These are phyloP conservation scores for Lunularia cruciata DNA, from an alignment of 225 moss, liverwort and hornwort genomes.

Conservation along the genomic window DNA sequence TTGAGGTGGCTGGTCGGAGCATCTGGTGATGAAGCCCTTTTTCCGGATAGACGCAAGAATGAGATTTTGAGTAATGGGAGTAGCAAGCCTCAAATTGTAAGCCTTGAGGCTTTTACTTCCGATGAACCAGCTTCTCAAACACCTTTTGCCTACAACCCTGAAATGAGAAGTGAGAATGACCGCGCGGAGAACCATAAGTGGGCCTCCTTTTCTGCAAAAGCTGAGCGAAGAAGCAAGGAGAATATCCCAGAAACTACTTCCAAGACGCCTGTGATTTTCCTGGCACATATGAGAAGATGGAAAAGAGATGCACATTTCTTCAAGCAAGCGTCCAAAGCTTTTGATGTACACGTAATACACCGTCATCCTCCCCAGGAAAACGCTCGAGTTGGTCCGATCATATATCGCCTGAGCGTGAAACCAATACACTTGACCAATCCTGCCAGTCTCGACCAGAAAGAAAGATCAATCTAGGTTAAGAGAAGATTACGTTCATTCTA, in stretches of 20 bases:
- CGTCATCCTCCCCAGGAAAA: conserved; percentile 52
- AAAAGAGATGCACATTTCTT: conserved; percentile 83
- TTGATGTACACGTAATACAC: conserved; percentile 56
- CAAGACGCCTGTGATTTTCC: conserved; percentile 29
- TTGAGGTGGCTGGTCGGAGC: conserved; percentile 58
- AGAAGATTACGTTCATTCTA: not conserved
- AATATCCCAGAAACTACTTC: not conserved
- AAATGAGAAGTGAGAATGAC: not conserved
- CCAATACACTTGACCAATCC: not conserved
- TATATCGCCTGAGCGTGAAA: conserved; percentile 45
- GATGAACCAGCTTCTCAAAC: not conserved
- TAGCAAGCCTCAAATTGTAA: not conserved
- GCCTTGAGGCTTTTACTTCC: not conserved
- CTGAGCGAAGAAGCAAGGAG: not conserved
- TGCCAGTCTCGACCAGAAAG: not conserved
- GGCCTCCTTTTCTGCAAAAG: not conserved
- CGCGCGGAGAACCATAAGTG: not conserved
- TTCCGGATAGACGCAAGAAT: conserved; percentile 1
- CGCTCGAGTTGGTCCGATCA: conserved; percentile 58
- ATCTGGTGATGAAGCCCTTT: not conserved
- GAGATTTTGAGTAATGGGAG: not conserved
- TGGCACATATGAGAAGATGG: conserved; percentile 84
- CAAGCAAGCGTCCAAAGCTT: conserved; percentile 63
- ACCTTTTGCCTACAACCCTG: conserved; percentile 12
- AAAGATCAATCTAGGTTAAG: not conserved